phyloP scores from a whole-genome alignment of 2,329 filamentous ascomycete species.

The Arthrobotrys sinensis region DNA sequence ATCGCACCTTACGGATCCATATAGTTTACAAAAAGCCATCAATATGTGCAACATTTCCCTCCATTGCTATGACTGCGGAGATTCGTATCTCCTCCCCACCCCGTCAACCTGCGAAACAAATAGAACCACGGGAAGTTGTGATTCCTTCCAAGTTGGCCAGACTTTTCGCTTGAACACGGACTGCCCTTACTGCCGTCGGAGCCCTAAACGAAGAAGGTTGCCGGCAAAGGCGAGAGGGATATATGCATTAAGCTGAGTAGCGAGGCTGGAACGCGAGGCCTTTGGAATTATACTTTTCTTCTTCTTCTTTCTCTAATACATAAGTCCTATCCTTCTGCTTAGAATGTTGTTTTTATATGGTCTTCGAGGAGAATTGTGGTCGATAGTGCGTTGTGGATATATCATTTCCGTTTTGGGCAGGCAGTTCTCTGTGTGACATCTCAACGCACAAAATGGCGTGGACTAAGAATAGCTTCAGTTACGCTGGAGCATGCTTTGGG shows the following conservation, averaged over 20 bases:
- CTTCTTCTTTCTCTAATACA: neutral
- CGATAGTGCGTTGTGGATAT: conserved; percentile 31
- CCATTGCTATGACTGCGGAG: conserved; percentile 55
- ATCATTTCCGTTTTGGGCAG: conserved; percentile 13
- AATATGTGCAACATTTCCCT: conserved; percentile 59
- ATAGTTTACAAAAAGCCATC: conserved; percentile 19
- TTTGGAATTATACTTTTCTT: neutral
- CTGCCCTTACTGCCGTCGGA: conserved; percentile 58
- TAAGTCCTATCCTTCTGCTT: neutral
- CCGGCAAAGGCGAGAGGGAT: conserved; percentile 57
- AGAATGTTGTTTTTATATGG: neutral
- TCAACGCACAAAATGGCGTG: neutral
- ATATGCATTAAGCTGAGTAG: conserved; percentile 48
- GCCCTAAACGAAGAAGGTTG: conserved; percentile 45
- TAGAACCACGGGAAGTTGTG: conserved; percentile 44
- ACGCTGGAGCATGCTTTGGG: too few species aligned
- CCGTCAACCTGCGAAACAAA: conserved; percentile 45
- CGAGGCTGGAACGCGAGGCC: neutral
- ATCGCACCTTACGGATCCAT: neutral
- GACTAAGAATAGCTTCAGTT: too few species aligned
- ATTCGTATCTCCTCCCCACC: conserved; percentile 54
- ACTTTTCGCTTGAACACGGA: conserved; percentile 53
- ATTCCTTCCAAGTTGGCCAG: conserved; percentile 48
- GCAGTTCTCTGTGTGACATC: conserved; percentile 6
- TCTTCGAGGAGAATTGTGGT: conserved; percentile 12